A percentile compares a stretch with the other conserved stretches of the same genome.
These are phyloP conservation scores for Plantago coronopus DNA, from an alignment of 305 asterid species.

Conservation along the genomic window DNA sequence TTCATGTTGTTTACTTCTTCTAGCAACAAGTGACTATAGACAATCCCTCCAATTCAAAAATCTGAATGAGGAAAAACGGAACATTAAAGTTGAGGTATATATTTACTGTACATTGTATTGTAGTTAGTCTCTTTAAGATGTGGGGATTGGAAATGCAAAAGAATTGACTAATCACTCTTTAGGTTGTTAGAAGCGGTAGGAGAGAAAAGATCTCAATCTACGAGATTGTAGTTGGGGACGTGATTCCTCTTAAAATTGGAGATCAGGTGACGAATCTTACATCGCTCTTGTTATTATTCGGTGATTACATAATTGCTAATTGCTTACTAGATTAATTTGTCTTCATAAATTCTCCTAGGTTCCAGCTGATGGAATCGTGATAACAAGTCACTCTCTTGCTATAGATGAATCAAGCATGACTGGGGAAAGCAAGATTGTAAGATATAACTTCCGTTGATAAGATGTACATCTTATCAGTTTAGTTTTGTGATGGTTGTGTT, in stretches of 20 bases:
- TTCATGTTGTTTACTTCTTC: constrained; percentile 21
- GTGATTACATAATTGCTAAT: constrained; percentile 15
- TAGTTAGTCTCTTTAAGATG: constrained; percentile 3
- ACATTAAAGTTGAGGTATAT: constrained; percentile 82
- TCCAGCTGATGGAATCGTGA: constrained; percentile 88
- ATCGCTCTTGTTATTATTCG: constrained; percentile 9
- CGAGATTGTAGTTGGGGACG: constrained; percentile 90
- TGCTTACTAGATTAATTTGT: constrained; percentile 15
- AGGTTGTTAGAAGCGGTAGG: constrained; percentile 88
- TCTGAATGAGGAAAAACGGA: constrained; percentile 86
- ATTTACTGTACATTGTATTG: constrained; percentile 9
- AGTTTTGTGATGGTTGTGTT: constrained; percentile 19
- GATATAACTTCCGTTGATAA: constrained; percentile 7
- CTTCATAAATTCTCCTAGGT: constrained; percentile 43
- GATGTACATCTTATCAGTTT: too few relatives aligned
- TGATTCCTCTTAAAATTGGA: constrained; percentile 87
- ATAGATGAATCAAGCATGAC: constrained; percentile 99
- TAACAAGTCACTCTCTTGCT: constrained; percentile 82
- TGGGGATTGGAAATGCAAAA: constrained; percentile 4
- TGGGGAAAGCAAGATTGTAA: constrained; percentile 97
- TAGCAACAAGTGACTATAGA: constrained; percentile 89
- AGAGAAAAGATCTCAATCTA: constrained; percentile 83
- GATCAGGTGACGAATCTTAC: constrained; percentile 58
- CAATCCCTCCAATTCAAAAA: constrained; percentile 93
- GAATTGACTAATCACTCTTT: constrained; percentile 18